Percentiles rank a stretch among this genome's conserved stretches.
These are phyloP conservation scores for Mycosphaerella sp. DNA, from an alignment of 2,329 filamentous ascomycete species.

Conservation along the genomic window DNA sequence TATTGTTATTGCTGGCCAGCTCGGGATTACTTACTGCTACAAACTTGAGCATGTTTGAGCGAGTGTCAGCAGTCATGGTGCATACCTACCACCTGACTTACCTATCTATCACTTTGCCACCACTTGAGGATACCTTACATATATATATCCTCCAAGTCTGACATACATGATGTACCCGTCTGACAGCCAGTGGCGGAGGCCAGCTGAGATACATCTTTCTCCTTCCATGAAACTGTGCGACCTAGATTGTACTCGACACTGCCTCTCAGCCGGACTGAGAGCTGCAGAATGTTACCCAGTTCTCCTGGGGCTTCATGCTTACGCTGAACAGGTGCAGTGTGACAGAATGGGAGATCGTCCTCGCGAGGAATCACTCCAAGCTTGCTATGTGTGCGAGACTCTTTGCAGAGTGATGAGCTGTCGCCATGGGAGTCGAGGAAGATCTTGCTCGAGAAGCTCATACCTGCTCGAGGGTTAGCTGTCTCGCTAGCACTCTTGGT, in stretches of 20 bases:
- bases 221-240: slow-evolving; percentile 1
- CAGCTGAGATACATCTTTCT: slow-evolving; percentile 8
- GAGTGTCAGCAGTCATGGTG: background rate
- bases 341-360: no score
- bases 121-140: no score
- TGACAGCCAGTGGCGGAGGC: slow-evolving; percentile 9
- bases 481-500: background rate
- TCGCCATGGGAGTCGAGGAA: slow-evolving; percentile 6
- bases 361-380: no score
- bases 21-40: background rate
- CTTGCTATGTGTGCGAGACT: slow-evolving; percentile 8
- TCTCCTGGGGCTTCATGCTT: no score
- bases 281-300: no score
- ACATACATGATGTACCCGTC: slow-evolving; percentile 7
- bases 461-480: slow-evolving; percentile 7
- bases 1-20: background rate
- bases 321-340: no score
- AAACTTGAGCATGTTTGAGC: background rate
- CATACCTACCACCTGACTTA: no score
- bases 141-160: no score
- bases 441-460: slow-evolving; percentile 13
- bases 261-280: slow-evolving; percentile 9
- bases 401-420: slow-evolving; percentile 6
- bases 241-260: background rate
- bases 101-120: no score